Evolutionary conservation across 768 basidiomycete species (phyloP).

Genomic region (Trametes villosa): DNA sequence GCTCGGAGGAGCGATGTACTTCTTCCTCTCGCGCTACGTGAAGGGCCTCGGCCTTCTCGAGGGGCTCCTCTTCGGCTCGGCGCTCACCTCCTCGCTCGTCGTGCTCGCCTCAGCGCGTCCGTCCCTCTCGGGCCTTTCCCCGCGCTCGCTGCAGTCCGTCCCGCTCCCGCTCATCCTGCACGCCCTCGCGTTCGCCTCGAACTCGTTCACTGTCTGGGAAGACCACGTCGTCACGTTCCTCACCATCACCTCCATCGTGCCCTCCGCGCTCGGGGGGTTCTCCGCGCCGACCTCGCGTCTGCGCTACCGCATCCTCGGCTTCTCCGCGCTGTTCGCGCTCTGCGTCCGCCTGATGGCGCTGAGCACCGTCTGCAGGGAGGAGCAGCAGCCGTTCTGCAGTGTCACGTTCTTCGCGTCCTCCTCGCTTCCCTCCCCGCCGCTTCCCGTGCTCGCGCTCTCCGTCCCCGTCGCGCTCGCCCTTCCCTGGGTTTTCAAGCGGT

Average conservation of each 20-base stretch:
- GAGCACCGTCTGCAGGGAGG: conserved; percentile 92
- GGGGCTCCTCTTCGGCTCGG: conserved; percentile 52
- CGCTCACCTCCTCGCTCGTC: conserved; percentile 50
- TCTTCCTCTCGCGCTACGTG: conserved; percentile 38
- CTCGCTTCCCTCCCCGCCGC: conserved; percentile 66
- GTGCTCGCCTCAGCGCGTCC: conserved; percentile 49
- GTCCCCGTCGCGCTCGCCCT: conserved; percentile 58
- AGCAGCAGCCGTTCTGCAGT: conserved; percentile 87
- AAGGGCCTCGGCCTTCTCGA: conserved; percentile 47
- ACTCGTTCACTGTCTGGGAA: conserved; percentile 98
- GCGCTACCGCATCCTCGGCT: conserved; percentile 74
- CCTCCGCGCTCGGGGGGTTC: conserved; percentile 62
- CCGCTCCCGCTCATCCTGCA: conserved; percentile 69
- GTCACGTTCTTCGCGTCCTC: conserved; percentile 89
- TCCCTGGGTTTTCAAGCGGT: conserved; percentile 58
- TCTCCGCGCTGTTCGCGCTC: conserved; percentile 64
- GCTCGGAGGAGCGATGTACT: conserved; percentile 39
- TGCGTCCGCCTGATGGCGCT: conserved; percentile 76
- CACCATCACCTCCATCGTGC: conserved; percentile 63
- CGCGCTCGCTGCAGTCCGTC: conserved; percentile 22
- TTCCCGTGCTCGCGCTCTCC: conserved; percentile 58
- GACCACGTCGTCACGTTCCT: conserved; percentile 82
- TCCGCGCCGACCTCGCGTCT: conserved; percentile 70
- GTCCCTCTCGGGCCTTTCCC: conserved; percentile 27
- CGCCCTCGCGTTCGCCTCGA: conserved; percentile 79